Evolutionary conservation across 192 early-diverging fungal species (phyloP).

Genomic region (Backusella morwellensis): DNA sequence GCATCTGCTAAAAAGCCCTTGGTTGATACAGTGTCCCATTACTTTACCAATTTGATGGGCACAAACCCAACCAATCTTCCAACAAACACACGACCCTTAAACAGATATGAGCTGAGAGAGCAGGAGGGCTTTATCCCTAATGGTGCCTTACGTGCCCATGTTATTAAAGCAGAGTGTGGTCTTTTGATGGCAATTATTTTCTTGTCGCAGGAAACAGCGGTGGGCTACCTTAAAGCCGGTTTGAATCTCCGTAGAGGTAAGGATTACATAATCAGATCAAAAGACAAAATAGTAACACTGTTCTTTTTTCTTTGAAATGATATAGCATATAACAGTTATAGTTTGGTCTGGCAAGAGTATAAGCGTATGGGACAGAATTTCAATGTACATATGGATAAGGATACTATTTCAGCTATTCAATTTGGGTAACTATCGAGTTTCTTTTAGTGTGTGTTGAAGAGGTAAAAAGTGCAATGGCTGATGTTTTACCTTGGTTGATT

Average conservation of each 20-base stretch:
- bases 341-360: constrained; percentile 40
- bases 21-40: constrained; percentile 37
- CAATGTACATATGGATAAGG: constrained; percentile 30
- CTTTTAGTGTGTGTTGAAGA: neutral
- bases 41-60: constrained; percentile 40
- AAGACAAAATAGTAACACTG: neutral
- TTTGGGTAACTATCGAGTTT: constrained; percentile 26
- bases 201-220: constrained; percentile 45
- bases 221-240: constrained; percentile 52
- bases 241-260: constrained; percentile 55
- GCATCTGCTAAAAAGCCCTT: constrained; percentile 42
- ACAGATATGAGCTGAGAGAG: constrained; percentile 8
- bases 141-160: constrained; percentile 49
- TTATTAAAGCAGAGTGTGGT: constrained; percentile 50
- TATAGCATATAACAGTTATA: constrained; percentile 34
- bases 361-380: constrained; percentile 38
- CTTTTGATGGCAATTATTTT: constrained; percentile 49
- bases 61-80: constrained; percentile 30
- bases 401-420: constrained; percentile 39
- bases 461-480: neutral
- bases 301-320: neutral
- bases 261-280: constrained; percentile 36
- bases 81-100: constrained; percentile 24
- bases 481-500: neutral
- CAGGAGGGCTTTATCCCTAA: constrained; percentile 43